Evolutionary conservation across 176 grass and related monocot genomes (phyloP).

Genomic region (Carex parvula): DNA sequence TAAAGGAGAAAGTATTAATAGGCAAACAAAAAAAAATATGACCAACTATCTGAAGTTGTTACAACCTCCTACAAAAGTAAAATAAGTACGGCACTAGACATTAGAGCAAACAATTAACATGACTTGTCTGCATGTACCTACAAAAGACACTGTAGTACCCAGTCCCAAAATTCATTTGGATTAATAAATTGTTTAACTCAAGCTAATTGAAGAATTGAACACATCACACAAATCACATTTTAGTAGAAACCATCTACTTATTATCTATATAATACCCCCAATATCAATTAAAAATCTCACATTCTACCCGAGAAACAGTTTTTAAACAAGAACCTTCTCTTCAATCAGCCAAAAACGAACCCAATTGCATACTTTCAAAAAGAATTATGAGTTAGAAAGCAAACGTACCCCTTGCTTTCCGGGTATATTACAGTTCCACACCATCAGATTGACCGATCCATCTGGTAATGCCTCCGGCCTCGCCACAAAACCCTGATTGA

Average conservation of each 20-base stretch:
- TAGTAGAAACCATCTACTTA: not conserved
- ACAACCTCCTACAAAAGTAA: not conserved
- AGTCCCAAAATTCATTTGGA: not conserved
- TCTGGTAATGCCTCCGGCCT: constrained; percentile 75
- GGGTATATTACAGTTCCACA: constrained; percentile 88
- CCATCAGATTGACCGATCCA: constrained; percentile 76
- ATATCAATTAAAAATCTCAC: not conserved
- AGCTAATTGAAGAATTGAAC: not conserved
- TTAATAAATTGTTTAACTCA: not conserved
- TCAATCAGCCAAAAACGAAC: not conserved
- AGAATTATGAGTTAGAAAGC: not conserved
- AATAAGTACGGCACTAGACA: not conserved
- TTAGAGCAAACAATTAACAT: not conserved
- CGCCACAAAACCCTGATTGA: constrained; percentile 70
- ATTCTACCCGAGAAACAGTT: not conserved
- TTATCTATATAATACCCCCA: not conserved
- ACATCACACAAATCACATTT: not conserved
- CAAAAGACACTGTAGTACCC: not conserved
- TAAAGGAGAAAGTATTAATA: not conserved
- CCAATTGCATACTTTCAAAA: not conserved
- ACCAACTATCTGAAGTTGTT: not conserved
- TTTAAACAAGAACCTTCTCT: not conserved
- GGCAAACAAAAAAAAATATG: not conserved
- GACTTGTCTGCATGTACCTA: not conserved
- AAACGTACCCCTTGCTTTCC: constrained; percentile 90